A percentile compares a stretch with the other conserved stretches of the same genome.
phyloP scores from a whole-genome alignment of 2,329 filamentous ascomycete species.

The Stylonectria norvegica region DNA sequence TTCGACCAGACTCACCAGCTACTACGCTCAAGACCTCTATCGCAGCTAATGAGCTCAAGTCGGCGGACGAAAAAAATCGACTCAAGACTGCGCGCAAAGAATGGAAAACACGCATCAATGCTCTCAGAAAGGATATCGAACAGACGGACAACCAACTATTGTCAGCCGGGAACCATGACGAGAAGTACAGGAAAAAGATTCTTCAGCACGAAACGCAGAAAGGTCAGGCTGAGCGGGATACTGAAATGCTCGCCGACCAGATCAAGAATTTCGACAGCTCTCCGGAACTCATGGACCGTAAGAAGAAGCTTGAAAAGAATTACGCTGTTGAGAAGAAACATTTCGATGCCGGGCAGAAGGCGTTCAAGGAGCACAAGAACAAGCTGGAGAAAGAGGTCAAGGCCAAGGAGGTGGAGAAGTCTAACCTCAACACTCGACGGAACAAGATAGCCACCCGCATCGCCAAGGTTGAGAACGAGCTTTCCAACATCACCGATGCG shows the following conservation, averaged over 20 bases:
- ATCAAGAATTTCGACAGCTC: conserved; percentile 63
- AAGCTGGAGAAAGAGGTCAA: conserved; percentile 61
- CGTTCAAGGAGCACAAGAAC: conserved; percentile 57
- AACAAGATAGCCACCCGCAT: conserved; percentile 71
- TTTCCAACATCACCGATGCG: conserved; percentile 66
- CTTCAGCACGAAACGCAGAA: conserved; percentile 73
- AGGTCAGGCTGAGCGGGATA: conserved; percentile 59
- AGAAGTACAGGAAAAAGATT: conserved; percentile 71
- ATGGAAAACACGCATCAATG: conserved; percentile 65
- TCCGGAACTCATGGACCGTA: conserved; percentile 59
- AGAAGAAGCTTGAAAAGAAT: conserved; percentile 51
- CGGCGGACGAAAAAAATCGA: conserved; percentile 65
- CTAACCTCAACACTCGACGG: conserved; percentile 61
- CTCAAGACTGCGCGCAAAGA: conserved; percentile 72
- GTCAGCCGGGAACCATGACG: conserved; percentile 69
- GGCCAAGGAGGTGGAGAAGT: conserved; percentile 61
- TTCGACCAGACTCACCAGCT: conserved; percentile 71
- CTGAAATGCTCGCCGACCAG: conserved; percentile 50
- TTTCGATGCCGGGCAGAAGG: conserved; percentile 55
- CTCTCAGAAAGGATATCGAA: conserved; percentile 71
- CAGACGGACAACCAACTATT: conserved; percentile 62
- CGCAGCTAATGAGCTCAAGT: conserved; percentile 65
- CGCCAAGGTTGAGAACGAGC: conserved; percentile 68
- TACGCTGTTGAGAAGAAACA: conserved; percentile 56
- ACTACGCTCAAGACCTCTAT: conserved; percentile 77